Percentiles rank a stretch among this genome's conserved stretches.
Conservation (phyloP, 2,329 filamentous ascomycete species). For the Botryotinia calthae region DNA sequence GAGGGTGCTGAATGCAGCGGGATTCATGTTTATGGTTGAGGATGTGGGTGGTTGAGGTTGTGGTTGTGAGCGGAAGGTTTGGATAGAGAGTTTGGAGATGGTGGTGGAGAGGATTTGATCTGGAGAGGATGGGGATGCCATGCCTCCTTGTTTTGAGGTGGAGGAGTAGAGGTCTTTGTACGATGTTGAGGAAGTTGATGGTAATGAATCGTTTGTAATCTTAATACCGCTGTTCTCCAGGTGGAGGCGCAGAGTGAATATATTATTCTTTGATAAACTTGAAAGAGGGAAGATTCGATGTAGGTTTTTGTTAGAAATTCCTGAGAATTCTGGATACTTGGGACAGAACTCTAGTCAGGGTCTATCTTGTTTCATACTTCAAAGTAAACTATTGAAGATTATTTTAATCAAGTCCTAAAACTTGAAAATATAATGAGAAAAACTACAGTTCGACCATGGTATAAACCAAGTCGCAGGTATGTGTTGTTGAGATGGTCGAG, state of each 20-base stretch:
- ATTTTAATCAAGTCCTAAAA: neutral
- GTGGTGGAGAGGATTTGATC: neutral
- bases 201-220: no score
- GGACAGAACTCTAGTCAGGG: neutral
- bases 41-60: neutral
- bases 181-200: neutral
- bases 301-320: neutral
- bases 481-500: neutral
- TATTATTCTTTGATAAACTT: neutral
- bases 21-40: neutral
- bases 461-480: neutral
- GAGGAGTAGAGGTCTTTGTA: neutral
- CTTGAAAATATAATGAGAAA: fast-evolving
- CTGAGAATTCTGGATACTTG: neutral
- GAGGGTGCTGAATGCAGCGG: neutral
- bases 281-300: neutral
- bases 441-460: neutral
- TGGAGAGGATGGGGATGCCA: neutral
- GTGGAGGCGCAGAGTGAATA: neutral
- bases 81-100: neutral
- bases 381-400: neutral
- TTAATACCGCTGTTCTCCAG: neutral
- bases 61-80: neutral
- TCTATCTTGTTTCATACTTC: neutral
- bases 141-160: neutral